These are phyloP conservation scores for Ambispora gerdemannii DNA, from an alignment of 192 early-diverging fungal genomes.

Conservation along the genomic window DNA sequence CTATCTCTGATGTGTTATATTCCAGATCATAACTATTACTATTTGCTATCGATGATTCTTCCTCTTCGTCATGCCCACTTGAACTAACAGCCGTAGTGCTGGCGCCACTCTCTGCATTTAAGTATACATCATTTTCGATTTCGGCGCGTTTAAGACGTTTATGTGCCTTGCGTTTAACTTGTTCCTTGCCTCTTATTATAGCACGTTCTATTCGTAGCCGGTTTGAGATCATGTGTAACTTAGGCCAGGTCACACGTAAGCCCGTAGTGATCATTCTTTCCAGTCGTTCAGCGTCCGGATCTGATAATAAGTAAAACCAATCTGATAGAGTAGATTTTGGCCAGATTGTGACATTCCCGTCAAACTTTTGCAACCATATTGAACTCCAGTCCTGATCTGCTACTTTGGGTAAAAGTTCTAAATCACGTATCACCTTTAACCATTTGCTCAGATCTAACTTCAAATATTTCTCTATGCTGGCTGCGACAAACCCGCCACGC, in stretches of 20 bases:
- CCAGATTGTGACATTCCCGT: conserved; percentile 84
- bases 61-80: too few relatives aligned
- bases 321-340: conserved; percentile 60
- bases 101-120: neutral
- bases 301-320: conserved; percentile 59
- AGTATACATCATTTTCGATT: neutral
- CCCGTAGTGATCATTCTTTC: conserved; percentile 58
- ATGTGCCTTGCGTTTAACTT: conserved; percentile 33
- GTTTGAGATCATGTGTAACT: conserved; percentile 72
- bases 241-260: conserved; percentile 66
- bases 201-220: conserved; percentile 72
- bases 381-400: conserved; percentile 77
- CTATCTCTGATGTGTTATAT: too few relatives aligned
- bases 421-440: conserved; percentile 74
- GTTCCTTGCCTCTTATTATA: conserved; percentile 47
- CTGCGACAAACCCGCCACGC: conserved; percentile 86
- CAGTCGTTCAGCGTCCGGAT: conserved; percentile 59
- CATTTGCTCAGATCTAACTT: conserved; percentile 87
- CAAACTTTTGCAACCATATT: conserved; percentile 87
- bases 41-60: too few relatives aligned
- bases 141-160: conserved; percentile 5
- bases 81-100: neutral
- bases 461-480: conserved; percentile 72
- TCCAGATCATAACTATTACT: too few relatives aligned
- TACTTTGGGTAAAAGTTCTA: conserved; percentile 73